These are phyloP conservation scores for Blastobotrys illinoisensis DNA, from an alignment of 1,139 yeast species.

Conservation along the genomic window DNA sequence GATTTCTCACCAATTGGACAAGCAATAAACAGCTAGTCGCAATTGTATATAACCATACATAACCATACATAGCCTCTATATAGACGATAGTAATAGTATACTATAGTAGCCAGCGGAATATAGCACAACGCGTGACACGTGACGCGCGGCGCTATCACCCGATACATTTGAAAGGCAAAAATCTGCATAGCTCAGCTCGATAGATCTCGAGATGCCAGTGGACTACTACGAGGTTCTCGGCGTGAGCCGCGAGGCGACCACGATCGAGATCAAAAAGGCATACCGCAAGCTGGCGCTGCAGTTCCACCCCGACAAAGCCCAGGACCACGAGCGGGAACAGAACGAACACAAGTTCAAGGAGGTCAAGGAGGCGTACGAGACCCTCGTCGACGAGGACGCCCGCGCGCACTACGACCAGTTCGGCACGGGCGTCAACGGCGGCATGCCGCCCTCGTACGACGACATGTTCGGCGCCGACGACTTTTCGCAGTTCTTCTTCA, in stretches of 20 bases:
- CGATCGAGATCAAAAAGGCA: constrained; percentile 67
- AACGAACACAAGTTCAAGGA: constrained; percentile 74
- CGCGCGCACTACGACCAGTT: constrained; percentile 51
- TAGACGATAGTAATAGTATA: too few species aligned
- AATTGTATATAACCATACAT: too few species aligned
- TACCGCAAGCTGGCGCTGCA: constrained; percentile 67
- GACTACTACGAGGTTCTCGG: constrained; percentile 66
- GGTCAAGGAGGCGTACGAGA: constrained; percentile 71
- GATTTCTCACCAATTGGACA: too few species aligned
- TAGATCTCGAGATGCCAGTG: constrained; percentile 9
- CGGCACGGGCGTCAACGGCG: constrained; percentile 21
- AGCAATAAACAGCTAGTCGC: too few species aligned
- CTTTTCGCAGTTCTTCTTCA: constrained; percentile 60
- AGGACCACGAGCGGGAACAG: constrained; percentile 53
- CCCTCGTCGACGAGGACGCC: constrained; percentile 53
- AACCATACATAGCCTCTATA: too few species aligned
- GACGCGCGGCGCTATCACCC: neutral
- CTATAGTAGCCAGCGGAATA: too few species aligned
- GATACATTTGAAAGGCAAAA: neutral
- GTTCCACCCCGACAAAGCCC: constrained; percentile 78
- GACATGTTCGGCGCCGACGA: constrained; percentile 54
- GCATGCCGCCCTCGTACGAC: constrained; percentile 20
- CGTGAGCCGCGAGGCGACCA: constrained; percentile 54
- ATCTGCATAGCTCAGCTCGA: too few species aligned
- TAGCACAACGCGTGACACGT: too few species aligned